A percentile compares a stretch with the other conserved stretches of the same genome.
Evolutionary conservation across 805 yeast species (phyloP).

Genomic region (Ogataea chonburiensis): DNA sequence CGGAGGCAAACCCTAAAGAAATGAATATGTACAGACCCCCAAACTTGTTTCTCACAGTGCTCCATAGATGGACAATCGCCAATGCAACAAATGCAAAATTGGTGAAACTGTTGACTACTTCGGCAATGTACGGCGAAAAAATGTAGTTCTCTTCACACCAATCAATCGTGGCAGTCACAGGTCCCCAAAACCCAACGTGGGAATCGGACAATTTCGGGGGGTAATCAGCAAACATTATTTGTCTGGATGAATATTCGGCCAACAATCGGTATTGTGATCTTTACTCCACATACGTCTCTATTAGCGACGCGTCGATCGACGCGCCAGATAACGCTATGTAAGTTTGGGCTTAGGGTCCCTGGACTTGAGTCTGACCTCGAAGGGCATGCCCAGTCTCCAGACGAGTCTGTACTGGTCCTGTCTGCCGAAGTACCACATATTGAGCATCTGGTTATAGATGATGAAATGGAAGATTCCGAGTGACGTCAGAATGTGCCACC

Average conservation of each 20-base stretch:
- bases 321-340: conserved; percentile 1
- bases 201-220: conserved; percentile 18
- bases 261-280: no score
- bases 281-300: no score
- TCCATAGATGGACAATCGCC: conserved; percentile 41
- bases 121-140: conserved; percentile 82
- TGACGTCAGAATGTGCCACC: conserved; percentile 91
- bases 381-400: conserved; percentile 56
- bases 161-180: conserved; percentile 90
- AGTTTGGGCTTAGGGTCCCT: not conserved
- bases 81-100: conserved; percentile 44
- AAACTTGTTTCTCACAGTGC: conserved; percentile 56
- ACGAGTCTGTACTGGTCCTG: conserved; percentile 52
- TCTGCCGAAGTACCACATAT: conserved; percentile 56
- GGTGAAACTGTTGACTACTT: conserved; percentile 82
- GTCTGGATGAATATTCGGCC: no score
- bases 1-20: conserved; percentile 78
- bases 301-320: conserved; percentile 15
- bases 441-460: conserved; percentile 69
- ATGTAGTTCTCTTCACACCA: conserved; percentile 99
- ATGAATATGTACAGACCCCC: conserved; percentile 71
- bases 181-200: conserved; percentile 57
- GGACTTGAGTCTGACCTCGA: conserved; percentile 39
- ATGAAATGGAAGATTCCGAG: conserved; percentile 80
- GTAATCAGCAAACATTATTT: conserved; percentile 16